Base-by-base conservation (phyloP, 176 grass and related monocot genomes). In the Oryza glaberrima region DNA sequence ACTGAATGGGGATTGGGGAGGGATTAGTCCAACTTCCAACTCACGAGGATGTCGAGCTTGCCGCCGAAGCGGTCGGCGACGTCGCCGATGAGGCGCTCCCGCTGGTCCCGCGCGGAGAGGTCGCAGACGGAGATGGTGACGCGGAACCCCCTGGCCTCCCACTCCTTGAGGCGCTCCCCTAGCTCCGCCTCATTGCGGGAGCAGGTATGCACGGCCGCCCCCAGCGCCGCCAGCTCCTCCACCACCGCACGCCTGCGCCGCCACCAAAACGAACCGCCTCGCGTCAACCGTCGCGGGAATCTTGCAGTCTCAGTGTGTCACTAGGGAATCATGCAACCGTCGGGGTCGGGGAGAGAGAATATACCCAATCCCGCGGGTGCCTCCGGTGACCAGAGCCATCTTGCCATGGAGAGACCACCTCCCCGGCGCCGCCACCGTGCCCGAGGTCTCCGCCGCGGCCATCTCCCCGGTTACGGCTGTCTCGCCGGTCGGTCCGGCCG, bases 311-410 rank as follows among this genome's bases (percentile, higher is more conserved):
- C 30, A 41, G 40, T 41, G 40, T 41, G 12, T 14, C 22, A 20
- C 71, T 49, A 19, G 43, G 11, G 71, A 81, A 52, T 38, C 23
- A 10, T 23, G n/a, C 16, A 9, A 13, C 9, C 43, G 72, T 9
- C 43, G 35, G 13, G 54, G 26, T 26, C 26, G 26, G 28, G 2
- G 64, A 32, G 28, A n/a, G 17, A 41, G 52, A 26, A 2, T 4
- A 7, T 72, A 95, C 93, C 94, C 94, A 52, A 96, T 96, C 28
- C 94, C 91, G 63, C 94, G 91, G 68, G 88, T 96, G 64, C 94
- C 91, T 64, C 94, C 94, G 10, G 91, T 93, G 69, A 96, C 91
- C 44, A 96, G 86, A 12, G 88, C 94, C 32, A 86, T 96, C 83
- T 76, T 89, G 7, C 91, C 94, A 4, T 84, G 80, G 9, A 95